Base-by-base conservation (phyloP, 75 land plant genomes). In the Pseudotsuga menziesii region DNA sequence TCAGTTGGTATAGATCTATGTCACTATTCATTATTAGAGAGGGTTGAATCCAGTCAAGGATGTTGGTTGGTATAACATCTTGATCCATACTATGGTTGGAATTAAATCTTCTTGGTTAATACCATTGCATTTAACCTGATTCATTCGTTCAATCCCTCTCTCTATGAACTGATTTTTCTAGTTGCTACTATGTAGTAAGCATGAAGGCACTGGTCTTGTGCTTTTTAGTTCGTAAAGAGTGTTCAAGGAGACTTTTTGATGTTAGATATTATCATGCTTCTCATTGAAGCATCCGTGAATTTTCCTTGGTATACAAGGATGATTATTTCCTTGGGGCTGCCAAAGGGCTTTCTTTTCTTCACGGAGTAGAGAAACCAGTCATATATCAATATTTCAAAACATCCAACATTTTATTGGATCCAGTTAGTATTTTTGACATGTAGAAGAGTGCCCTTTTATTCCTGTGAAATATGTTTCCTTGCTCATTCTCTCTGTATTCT, bases 371-470 rank as follows among this genome's bases (percentile, higher is more conserved):
- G 74, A 85, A 89, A 58, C 89, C 89, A 58, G 89, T 91, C 52
- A 92, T 92, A 54, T 92, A 85, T 76, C 90, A 89, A 16, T 89
- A 92, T 77, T 92, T 90, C 62, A 92, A 92, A 86, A 92, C 95
- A 44, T 92, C 95, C 11, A 90, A 92, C 74, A 90, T 90, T 58
- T 76, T 90, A 61, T 75, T 92, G n/a, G 95, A 92, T 44, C 27
- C n/a, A 84, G 91, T 91, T 60, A 67, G 88, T 52, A 54, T 39
- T 67, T 67, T 5, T 14, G 19, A 20, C 23, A 25, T n/a, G 6
- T 17, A 19, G 70, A 15, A 19, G 44, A 64, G 69, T 32, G 39
- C 39, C 32, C 9, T 66, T 64, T 14, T 66, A 66, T 27, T 35
- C 29, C 4, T 36, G 39, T 67, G 71, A 67, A 67, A 19, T 67